Conservation (phyloP, 1,284 basidiomycete genomes). For the Phlebopus sp. region DNA sequence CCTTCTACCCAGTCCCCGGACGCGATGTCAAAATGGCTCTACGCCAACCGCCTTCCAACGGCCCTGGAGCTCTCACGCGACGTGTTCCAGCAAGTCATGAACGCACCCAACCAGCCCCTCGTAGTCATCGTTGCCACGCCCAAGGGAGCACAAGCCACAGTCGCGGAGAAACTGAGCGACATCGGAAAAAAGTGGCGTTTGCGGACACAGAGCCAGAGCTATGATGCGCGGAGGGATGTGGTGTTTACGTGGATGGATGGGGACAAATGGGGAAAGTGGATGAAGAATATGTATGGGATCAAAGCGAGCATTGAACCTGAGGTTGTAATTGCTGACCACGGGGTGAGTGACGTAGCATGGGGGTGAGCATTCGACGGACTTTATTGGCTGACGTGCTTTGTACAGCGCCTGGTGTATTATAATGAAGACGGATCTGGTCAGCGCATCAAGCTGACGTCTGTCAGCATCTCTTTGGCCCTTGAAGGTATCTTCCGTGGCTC, state of each 20-base stretch:
- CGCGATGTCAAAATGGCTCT: constrained; percentile 50
- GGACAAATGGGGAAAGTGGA: constrained; percentile 78
- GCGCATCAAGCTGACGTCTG: constrained; percentile 52
- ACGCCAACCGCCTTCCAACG: constrained; percentile 67
- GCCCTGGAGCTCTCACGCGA: constrained; percentile 68
- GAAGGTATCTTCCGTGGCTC: constrained; percentile 63
- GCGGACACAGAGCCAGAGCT: constrained; percentile 27
- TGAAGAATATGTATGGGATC: constrained; percentile 85
- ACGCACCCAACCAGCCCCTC: constrained; percentile 65
- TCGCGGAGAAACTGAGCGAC: constrained; percentile 48
- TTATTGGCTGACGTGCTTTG: constrained; percentile 24
- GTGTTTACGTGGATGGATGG: constrained; percentile 87
- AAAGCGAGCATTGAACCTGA: constrained; percentile 44
- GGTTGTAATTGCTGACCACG: constrained; percentile 78
- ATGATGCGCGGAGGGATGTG: constrained; percentile 50
- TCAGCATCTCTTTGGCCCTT: constrained; percentile 67
- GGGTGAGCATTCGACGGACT: neutral
- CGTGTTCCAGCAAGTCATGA: constrained; percentile 82
- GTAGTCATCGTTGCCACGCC: constrained; percentile 71
- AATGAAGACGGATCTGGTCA: constrained; percentile 51
- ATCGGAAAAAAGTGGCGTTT: constrained; percentile 67
- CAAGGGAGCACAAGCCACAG: constrained; percentile 36
- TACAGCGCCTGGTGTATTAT: constrained; percentile 67
- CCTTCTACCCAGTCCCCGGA: constrained; percentile 30
- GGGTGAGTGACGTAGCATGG: constrained; percentile 47